Base-by-base conservation (phyloP, 495 filamentous ascomycete species). In the Staphylotrichum tortipilum region DNA sequence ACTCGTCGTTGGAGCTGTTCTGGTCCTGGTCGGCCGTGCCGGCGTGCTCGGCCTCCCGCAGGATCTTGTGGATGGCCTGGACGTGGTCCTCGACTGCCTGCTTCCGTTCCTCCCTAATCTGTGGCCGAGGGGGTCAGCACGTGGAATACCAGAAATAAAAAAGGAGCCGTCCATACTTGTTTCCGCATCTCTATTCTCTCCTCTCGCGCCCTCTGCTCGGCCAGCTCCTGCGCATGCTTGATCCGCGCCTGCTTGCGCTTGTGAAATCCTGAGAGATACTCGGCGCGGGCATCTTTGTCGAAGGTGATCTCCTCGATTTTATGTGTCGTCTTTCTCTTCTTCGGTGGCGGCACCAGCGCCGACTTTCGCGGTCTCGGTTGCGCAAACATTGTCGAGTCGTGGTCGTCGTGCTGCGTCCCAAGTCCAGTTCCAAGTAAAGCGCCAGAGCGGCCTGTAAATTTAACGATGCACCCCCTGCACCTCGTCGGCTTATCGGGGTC, bases 251-350 rank as follows among this genome's bases (percentile, higher is more conserved):
- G 68, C 65, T 98, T 98, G 63, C 92, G 84, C 75, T 95, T 96
- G 71, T 88, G 91, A 69, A 98, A 98, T 4, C 92, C 92, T 7
- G 88, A 94, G 31, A 98, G 77, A 57, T 86, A 98, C 54, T 96
- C 85, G 53, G 81, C 74, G 42, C 92, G 81, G 35, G 83, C 83
- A 38, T 73, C 71, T 40, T 72, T 60, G 69, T 97, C 91, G 68
- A 97, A 96, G 35, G 73, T 81, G 66, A 98, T 83, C 61, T 90
- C 86, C 55, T 85, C 85, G 46, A 85, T 70, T 33, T 75, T 69
- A 47, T 74, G 68, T 3, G 63, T 59, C n/a, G 62, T 60, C 66
- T 86, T 89, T 45, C 85, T 72, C 55, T 75, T 79, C 66, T 86
- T 90, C n/a, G 71, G 57, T 14, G 78, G 71, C 8, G 79, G 78